Evolutionary conservation across 805 yeast genomes (phyloP), one percentile per base, ranked within the genome.

Genomic region (Zygosaccharomyces bisporus): DNA sequence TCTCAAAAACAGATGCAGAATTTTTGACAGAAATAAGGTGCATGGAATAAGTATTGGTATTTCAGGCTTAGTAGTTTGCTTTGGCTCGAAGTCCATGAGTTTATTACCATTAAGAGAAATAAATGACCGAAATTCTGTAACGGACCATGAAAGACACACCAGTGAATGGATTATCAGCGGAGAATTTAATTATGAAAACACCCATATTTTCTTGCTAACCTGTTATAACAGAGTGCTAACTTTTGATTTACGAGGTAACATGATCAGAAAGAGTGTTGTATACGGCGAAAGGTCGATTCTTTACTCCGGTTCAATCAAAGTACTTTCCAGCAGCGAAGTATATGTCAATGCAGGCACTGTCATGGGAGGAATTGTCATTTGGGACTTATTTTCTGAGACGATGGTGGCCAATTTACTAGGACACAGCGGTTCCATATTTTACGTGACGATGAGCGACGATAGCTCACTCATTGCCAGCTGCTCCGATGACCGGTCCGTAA

Each of bases 401-500:
- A 67, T 83, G 6, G 18, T 78, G 2, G 79, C 80, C 53, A 74
- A 73, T 29, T 69, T 91, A 41, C 74, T 75, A 0, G 84, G 82
- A 0, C 99, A 93, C 66, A 89, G 83, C 61, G 99, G 99, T 2
- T 86, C 96, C 0, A 89, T 91, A 21, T 91, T 93, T 64, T 86
- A 84, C 21, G 89, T 89, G 4, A 73, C 73, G 13, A 70, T 84
- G 25, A 84, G 86, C 46, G 49, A 60, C 0, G 68, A 73, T 41
- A 86, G 83, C 4, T 60, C 68, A 35, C 72, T 67, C 44, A 66
- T 87, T 6, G 80, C 83, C 1, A 81, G 91, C 39, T 93, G 99
- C 61, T 91, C 98, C 0, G 98, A 93, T 63, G 99, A 91, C 60
- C 73, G 99, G 49, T 86, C 96, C 0, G 80, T 93, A 43, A 83